Evolutionary conservation across 805 yeast species (phyloP).

Genomic region (Candida boleticola): DNA sequence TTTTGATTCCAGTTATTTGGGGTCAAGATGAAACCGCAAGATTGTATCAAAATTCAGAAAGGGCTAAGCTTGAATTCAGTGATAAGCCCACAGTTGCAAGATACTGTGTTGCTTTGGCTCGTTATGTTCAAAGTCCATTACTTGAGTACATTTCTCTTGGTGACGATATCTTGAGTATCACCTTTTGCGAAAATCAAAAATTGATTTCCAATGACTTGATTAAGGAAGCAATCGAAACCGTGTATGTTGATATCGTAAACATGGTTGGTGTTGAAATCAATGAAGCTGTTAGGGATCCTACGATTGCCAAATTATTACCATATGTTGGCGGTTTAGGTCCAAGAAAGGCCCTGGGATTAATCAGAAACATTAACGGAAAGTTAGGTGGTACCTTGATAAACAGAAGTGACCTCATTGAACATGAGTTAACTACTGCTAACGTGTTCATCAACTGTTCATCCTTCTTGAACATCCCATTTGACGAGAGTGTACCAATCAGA

Average conservation of each 20-base stretch:
- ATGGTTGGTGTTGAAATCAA: constrained; percentile 93
- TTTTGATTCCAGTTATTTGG: constrained; percentile 65
- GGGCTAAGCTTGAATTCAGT: constrained; percentile 76
- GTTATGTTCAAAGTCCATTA: constrained; percentile 91
- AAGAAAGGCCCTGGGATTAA: constrained; percentile 84
- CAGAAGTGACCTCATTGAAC: constrained; percentile 81
- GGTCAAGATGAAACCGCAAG: constrained; percentile 93
- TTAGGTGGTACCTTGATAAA: constrained; percentile 59
- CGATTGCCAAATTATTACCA: constrained; percentile 67
- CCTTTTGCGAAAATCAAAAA: constrained; percentile 71
- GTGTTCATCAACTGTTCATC: constrained; percentile 92
- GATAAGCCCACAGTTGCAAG: constrained; percentile 78
- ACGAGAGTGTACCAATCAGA: constrained; percentile 48
- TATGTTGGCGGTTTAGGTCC: constrained; percentile 93
- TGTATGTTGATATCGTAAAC: constrained; percentile 86
- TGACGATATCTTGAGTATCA: constrained; percentile 66
- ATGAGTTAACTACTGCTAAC: constrained; percentile 71
- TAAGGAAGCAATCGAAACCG: constrained; percentile 66
- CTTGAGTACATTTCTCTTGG: constrained; percentile 82
- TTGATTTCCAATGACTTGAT: constrained; percentile 64
- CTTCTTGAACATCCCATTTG: constrained; percentile 76
- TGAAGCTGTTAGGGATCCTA: constrained; percentile 76
- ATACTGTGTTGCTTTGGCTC: constrained; percentile 85
- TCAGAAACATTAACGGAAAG: constrained; percentile 71
- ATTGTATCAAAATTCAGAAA: constrained; percentile 73